Evolutionary conservation across 305 asterid genomes (phyloP).

Genomic region (Fraxinus platypoda): DNA sequence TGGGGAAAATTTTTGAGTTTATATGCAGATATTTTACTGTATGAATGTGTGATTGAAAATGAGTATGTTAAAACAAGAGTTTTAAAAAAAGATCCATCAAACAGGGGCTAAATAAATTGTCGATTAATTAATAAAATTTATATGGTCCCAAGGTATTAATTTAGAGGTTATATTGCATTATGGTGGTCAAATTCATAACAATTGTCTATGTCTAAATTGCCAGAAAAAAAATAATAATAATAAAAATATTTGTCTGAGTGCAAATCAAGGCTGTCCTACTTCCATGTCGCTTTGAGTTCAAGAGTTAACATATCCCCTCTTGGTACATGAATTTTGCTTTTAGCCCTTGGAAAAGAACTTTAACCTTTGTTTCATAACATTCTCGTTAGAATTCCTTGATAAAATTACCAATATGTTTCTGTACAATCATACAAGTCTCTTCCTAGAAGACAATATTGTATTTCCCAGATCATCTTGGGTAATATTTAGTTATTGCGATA

Average conservation of each 20-base stretch:
- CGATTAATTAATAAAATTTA: neutral
- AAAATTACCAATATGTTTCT: neutral
- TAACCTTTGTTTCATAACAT: neutral
- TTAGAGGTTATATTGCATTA: neutral
- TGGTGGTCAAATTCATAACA: neutral
- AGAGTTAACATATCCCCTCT: neutral
- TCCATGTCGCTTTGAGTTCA: neutral
- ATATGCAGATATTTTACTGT: neutral
- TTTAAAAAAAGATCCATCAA: neutral
- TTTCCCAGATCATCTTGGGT: neutral
- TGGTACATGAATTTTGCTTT: neutral
- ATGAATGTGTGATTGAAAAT: too few relatives aligned
- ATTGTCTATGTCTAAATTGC: neutral
- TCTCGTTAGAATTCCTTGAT: neutral
- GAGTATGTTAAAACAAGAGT: too few relatives aligned
- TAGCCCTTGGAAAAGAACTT: neutral
- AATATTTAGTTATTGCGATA: neutral
- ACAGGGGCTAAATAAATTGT: neutral
- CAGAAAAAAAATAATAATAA: too few relatives aligned
- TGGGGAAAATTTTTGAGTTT: too few relatives aligned
- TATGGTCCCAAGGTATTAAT: neutral
- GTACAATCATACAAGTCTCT: neutral
- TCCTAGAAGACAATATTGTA: neutral
- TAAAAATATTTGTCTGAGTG: neutral
- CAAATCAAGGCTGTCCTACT: neutral